phyloP scores from a whole-genome alignment of 148 eudicot species.

The Heliamphora exappendiculata region DNA sequence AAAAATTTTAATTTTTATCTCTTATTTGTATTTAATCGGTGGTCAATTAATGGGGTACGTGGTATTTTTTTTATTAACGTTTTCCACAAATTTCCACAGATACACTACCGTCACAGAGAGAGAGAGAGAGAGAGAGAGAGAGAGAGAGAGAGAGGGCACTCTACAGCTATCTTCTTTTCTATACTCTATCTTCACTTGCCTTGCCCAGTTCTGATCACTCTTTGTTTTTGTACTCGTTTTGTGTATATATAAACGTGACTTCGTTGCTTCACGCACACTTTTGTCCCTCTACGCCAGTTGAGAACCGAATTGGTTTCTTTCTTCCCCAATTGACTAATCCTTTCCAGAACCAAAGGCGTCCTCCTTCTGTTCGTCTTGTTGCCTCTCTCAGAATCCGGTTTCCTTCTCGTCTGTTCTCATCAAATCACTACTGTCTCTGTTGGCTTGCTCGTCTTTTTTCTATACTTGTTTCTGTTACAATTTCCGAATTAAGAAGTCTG shows the following conservation, averaged over 20 bases:
- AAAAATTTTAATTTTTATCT: no score
- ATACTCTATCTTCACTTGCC: neutral
- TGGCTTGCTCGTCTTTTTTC: slow-evolving; percentile 1
- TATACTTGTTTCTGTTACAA: neutral
- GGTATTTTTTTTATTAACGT: no score
- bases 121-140: slow-evolving; percentile 22
- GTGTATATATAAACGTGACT: slow-evolving; percentile 1
- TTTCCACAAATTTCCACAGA: no score
- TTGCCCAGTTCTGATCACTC: neutral
- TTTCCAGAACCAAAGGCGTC: slow-evolving; percentile 19
- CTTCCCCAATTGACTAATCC: slow-evolving; percentile 26
- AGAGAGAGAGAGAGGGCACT: slow-evolving; percentile 24
- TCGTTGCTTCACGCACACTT: slow-evolving; percentile 29
- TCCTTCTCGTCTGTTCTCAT: neutral
- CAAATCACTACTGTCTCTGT: slow-evolving; percentile 5
- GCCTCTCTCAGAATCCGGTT: slow-evolving; percentile 25
- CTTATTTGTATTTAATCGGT: no score
- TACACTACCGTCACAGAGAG: slow-evolving; percentile 7
- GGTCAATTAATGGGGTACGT: no score
- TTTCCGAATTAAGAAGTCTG: slow-evolving; percentile 14
- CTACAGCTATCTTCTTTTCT: slow-evolving; percentile 19
- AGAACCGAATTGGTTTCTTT: slow-evolving; percentile 3
- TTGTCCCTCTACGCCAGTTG: slow-evolving; percentile 21
- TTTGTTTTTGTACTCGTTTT: neutral
- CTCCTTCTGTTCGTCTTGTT: slow-evolving; percentile 35